Evolutionary conservation across 2,329 filamentous ascomycete species (phyloP).

Genomic region (Claviceps lovelessii): DNA sequence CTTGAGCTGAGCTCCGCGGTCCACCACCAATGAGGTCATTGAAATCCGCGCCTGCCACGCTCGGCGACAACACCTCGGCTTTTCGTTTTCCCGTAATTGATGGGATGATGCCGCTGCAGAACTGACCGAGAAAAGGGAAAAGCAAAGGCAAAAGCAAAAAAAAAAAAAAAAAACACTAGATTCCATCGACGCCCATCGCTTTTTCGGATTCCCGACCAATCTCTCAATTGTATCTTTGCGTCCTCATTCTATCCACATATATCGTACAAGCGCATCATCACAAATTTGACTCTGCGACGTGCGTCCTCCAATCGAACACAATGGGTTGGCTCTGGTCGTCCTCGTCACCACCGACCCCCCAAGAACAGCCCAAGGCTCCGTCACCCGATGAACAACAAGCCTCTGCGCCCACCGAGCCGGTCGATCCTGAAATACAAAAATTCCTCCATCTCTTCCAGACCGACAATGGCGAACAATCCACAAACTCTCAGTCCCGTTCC

Average conservation of each 20-base stretch:
- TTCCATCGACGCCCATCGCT: not conserved
- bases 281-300: not conserved
- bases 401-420: slow-evolving; percentile 14
- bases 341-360: slow-evolving; percentile 12
- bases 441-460: slow-evolving; percentile 34
- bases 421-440: slow-evolving; percentile 39
- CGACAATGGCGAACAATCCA: slow-evolving; percentile 13
- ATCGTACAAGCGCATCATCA: not conserved
- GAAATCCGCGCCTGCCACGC: not conserved
- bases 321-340: slow-evolving; percentile 53
- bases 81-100: not conserved
- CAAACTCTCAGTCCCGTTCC: slow-evolving; percentile 10
- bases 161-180: not conserved
- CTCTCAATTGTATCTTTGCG: not conserved
- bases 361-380: slow-evolving; percentile 11
- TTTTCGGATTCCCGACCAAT: not conserved
- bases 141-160: not conserved
- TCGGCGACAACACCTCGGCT: not conserved
- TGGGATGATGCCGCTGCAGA: not conserved
- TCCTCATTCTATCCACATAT: not conserved
- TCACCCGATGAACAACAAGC: slow-evolving; percentile 8
- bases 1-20: not conserved
- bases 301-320: slow-evolving; percentile 6
- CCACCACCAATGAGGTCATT: slow-evolving; percentile 9
- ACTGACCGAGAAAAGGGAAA: not conserved